Evolutionary conservation across 331 rosid genomes (phyloP).

Genomic region (Quercus phellos): DNA sequence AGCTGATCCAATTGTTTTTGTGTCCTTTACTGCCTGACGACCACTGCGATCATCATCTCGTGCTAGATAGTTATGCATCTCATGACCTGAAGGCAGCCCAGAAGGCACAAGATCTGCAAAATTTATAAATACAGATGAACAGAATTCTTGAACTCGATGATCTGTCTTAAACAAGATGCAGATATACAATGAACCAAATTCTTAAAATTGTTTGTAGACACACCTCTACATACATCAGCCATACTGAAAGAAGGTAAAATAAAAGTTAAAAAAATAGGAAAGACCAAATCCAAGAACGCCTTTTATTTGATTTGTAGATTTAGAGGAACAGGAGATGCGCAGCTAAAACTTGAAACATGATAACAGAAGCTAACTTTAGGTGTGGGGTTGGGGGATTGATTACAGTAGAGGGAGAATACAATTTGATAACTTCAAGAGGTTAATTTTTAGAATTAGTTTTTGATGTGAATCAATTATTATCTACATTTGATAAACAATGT

Average conservation of each 20-base stretch:
- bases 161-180: background rate
- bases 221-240: background rate
- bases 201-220: background rate
- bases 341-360: background rate
- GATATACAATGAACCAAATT: background rate
- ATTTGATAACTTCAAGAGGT: background rate
- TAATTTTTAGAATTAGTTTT: background rate
- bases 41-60: conserved; percentile 51
- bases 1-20: conserved; percentile 64
- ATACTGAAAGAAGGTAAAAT: too few relatives aligned
- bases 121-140: background rate
- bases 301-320: background rate
- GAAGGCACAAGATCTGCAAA: conserved; percentile 47
- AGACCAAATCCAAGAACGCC: background rate
- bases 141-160: background rate
- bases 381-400: background rate
- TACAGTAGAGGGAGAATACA: too few relatives aligned
- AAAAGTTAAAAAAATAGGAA: too few relatives aligned
- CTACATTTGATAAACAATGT: background rate
- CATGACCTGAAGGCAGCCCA: conserved; percentile 59
- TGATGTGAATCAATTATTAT: background rate
- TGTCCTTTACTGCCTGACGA: conserved; percentile 45
- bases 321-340: background rate
- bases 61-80: conserved; percentile 53
- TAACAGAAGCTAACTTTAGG: background rate